Conservation (phyloP, 345 rosid species). For the Firmiana major region DNA sequence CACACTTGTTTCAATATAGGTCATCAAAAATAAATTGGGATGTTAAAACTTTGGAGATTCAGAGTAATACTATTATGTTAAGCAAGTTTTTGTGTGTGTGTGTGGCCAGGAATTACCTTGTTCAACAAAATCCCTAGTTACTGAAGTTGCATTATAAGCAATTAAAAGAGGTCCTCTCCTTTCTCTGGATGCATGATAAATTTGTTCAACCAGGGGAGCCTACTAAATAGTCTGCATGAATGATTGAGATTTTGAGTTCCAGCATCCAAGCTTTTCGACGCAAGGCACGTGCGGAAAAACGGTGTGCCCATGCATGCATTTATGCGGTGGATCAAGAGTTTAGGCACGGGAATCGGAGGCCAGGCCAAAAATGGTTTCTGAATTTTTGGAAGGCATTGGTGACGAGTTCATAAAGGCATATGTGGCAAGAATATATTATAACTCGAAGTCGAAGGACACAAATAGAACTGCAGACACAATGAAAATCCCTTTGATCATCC, state of each 20-base stretch:
- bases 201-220: background rate
- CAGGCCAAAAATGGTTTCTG: background rate
- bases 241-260: background rate
- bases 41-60: conserved; percentile 4
- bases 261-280: background rate
- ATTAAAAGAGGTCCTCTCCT: background rate
- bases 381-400: background rate
- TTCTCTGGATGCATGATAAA: background rate
- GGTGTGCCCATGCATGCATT: background rate
- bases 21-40: conserved; percentile 14
- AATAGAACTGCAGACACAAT: too few species aligned
- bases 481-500: too few species aligned
- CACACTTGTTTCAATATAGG: conserved; percentile 9
- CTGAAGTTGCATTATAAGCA: background rate
- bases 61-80: background rate
- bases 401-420: too few species aligned
- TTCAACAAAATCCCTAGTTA: background rate
- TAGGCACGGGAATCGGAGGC: background rate
- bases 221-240: background rate
- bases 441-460: too few species aligned
- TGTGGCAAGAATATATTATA: too few species aligned
- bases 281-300: background rate
- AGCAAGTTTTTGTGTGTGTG: background rate
- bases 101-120: background rate
- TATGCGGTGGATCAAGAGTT: background rate